Conservation (phyloP, 2,329 filamentous ascomycete genomes). For the Penicillium sp. region DNA sequence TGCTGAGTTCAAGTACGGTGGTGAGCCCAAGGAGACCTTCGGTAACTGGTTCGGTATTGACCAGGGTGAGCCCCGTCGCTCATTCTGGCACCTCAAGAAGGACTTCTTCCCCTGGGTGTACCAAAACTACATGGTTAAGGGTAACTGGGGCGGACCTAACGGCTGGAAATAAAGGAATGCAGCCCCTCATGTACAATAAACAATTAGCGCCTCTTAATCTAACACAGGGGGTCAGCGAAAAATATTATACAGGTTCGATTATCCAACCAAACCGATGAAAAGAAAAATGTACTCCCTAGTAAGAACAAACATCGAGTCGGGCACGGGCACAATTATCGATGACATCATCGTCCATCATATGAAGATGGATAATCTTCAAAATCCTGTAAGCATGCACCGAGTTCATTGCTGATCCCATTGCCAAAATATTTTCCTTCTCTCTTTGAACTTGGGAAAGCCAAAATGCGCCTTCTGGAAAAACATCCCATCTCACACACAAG, state of each 20-base stretch:
- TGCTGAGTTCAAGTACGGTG: slow-evolving; percentile 67
- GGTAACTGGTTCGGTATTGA: slow-evolving; percentile 57
- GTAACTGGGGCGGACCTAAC: slow-evolving; percentile 63
- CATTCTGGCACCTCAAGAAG: slow-evolving; percentile 66
- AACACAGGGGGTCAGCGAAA: background rate
- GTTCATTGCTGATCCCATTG: background rate
- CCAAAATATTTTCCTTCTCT: background rate
- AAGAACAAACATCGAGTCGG: too few relatives aligned
- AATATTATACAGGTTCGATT: background rate
- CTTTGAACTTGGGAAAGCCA: background rate
- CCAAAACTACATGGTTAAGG: slow-evolving; percentile 61
- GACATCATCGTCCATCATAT: slow-evolving; percentile 8
- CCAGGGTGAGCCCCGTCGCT: slow-evolving; percentile 56
- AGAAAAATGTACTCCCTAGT: background rate
- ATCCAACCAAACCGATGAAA: background rate
- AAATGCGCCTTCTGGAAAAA: background rate
- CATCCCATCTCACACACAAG: background rate
- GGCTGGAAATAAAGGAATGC: slow-evolving; percentile 43
- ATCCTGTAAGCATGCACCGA: background rate
- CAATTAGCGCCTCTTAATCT: background rate
- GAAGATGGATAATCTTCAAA: background rate
- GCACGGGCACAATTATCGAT: background rate
- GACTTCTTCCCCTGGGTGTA: slow-evolving; percentile 71
- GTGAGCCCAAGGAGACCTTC: slow-evolving; percentile 65
- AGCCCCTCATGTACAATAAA: slow-evolving; percentile 3